A percentile compares a stretch with the other conserved stretches of the same genome.
phyloP scores from a whole-genome alignment of 106 monocot genomes.

The Dendrobium chrysotoxum region DNA sequence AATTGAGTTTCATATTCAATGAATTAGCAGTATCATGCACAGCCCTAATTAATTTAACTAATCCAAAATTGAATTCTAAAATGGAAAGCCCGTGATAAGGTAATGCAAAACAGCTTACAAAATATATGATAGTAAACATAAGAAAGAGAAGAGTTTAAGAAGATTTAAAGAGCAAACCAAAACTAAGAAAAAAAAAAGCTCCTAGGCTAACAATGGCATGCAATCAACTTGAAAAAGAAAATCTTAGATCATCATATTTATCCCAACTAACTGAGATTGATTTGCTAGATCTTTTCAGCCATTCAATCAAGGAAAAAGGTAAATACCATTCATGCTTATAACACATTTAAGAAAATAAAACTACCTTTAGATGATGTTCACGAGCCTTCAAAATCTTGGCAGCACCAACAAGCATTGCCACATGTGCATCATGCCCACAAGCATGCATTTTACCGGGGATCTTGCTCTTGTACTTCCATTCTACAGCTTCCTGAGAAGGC shows the following conservation, averaged over 20 bases:
- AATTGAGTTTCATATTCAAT: background rate
- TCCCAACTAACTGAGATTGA: background rate
- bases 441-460: slow-evolving; percentile 67
- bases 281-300: background rate
- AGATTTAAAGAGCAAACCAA: background rate
- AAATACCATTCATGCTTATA: background rate
- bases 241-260: background rate
- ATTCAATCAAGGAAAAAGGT: background rate
- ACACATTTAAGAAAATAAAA: slow-evolving; percentile 4
- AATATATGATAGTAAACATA: background rate
- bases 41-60: background rate
- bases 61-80: background rate
- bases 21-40: background rate
- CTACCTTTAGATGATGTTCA: slow-evolving; percentile 45
- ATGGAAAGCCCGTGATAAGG: background rate
- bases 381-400: slow-evolving; percentile 51
- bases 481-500: slow-evolving; percentile 39
- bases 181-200: background rate
- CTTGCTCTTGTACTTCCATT: slow-evolving; percentile 66
- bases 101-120: background rate
- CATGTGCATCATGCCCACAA: slow-evolving; percentile 74
- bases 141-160: background rate
- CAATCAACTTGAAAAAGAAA: too few relatives aligned
- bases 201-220: background rate
- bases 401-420: slow-evolving; percentile 65